These are phyloP conservation scores for Alliaria petiolata DNA, from an alignment of 345 rosid genomes.

Conservation along the genomic window DNA sequence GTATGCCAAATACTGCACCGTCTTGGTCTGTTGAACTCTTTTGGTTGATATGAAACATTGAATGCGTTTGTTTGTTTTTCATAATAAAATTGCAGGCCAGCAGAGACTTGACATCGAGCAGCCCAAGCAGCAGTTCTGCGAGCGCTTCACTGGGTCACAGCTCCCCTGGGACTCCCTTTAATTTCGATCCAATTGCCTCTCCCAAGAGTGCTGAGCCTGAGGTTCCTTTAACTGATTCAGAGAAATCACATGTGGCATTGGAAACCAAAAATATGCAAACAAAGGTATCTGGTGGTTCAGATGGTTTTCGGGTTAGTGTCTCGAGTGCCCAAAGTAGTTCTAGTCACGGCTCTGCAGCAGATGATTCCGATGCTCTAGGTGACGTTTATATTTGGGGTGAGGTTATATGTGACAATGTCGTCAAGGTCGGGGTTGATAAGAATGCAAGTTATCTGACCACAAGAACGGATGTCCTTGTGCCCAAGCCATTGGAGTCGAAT, in stretches of 20 bases:
- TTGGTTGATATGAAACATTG: background rate
- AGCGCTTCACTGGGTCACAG: conserved; percentile 63
- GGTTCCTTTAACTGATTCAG: conserved; percentile 53
- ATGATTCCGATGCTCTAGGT: conserved; percentile 94
- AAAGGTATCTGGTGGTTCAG: conserved; percentile 80
- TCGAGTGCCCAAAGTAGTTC: conserved; percentile 97
- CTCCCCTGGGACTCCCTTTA: conserved; percentile 69
- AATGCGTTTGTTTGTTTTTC: background rate
- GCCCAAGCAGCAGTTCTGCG: conserved; percentile 83
- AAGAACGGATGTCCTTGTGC: conserved; percentile 78
- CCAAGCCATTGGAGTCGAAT: conserved; percentile 81
- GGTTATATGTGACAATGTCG: conserved; percentile 69
- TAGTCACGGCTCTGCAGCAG: conserved; percentile 94
- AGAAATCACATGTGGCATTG: conserved; percentile 77
- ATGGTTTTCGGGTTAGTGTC: conserved; percentile 93
- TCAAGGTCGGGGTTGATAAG: conserved; percentile 73
- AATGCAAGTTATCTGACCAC: conserved; percentile 57
- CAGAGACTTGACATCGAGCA: conserved; percentile 81
- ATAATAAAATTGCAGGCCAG: conserved; percentile 62
- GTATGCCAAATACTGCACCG: background rate
- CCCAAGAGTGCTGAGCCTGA: conserved; percentile 59
- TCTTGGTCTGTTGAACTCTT: background rate
- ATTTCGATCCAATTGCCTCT: conserved; percentile 52
- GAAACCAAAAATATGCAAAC: conserved; percentile 80
- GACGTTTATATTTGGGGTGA: conserved; percentile 99